A percentile compares a stretch with the other conserved stretches of the same genome.
Conservation (phyloP, 2,329 filamentous ascomycete genomes). For the Juglanconis juglandina region DNA sequence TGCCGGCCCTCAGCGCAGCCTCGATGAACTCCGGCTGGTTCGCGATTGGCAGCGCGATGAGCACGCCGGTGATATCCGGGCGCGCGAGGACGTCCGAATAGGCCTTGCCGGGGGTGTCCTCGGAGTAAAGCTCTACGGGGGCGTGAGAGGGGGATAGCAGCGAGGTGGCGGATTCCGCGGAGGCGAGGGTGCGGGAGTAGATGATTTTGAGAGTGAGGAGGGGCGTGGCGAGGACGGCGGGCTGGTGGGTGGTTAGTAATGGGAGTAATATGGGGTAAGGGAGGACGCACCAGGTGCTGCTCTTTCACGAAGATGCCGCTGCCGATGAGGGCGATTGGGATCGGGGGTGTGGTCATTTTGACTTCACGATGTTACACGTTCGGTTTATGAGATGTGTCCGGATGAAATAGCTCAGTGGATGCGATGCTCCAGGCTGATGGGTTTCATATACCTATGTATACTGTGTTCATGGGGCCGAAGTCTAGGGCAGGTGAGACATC, state of each 20-base stretch:
- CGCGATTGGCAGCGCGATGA: slow-evolving; percentile 57
- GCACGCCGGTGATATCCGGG: slow-evolving; percentile 49
- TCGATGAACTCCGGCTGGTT: slow-evolving; percentile 55
- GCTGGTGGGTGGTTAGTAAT: slow-evolving; percentile 6
- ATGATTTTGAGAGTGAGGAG: slow-evolving; percentile 54
- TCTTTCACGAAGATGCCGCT: slow-evolving; percentile 61
- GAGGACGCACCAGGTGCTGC: slow-evolving; percentile 50
- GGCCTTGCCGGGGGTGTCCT: slow-evolving; percentile 44
- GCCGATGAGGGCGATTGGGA: slow-evolving; percentile 54
- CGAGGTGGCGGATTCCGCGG: slow-evolving; percentile 37
- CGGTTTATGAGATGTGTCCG: background rate
- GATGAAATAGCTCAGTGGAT: background rate
- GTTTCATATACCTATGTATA: no score
- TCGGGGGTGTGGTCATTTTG: background rate
- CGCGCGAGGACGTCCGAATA: slow-evolving; percentile 48
- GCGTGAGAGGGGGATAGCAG: slow-evolving; percentile 29
- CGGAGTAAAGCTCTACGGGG: slow-evolving; percentile 50
- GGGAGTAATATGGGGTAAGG: background rate
- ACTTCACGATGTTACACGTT: background rate
- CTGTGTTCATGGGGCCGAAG: no score
- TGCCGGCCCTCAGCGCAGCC: slow-evolving; percentile 55
- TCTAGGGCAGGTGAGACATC: background rate
- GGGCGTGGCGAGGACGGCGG: slow-evolving; percentile 17
- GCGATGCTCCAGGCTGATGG: no score
- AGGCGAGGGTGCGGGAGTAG: slow-evolving; percentile 57